phyloP scores from a whole-genome alignment of 805 yeast genomes.

The Suhomyces faveliae region DNA sequence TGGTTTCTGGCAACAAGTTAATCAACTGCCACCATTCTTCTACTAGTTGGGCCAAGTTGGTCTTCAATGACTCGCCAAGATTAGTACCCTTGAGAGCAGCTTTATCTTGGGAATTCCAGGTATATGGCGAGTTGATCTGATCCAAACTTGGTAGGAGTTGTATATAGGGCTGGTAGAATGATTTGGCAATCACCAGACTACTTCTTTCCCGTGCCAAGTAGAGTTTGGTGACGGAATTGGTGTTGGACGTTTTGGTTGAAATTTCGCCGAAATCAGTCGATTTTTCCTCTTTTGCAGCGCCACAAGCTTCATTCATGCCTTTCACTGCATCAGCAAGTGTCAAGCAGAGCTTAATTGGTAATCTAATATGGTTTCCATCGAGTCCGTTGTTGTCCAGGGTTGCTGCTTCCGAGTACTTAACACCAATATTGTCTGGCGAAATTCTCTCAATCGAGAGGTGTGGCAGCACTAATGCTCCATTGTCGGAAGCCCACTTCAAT shows the following conservation, averaged over 20 bases:
- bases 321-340: slow-evolving; percentile 10
- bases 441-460: slow-evolving; percentile 23
- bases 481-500: slow-evolving; percentile 29
- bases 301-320: background rate
- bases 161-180: slow-evolving; percentile 30
- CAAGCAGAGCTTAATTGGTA: slow-evolving; percentile 9
- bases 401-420: slow-evolving; percentile 11
- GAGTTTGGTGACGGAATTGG: slow-evolving; percentile 35
- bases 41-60: slow-evolving; percentile 44
- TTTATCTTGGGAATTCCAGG: slow-evolving; percentile 58
- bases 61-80: slow-evolving; percentile 52
- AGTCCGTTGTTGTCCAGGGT: background rate
- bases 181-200: slow-evolving; percentile 9
- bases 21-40: slow-evolving; percentile 60
- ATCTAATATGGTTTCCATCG: slow-evolving; percentile 7
- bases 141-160: slow-evolving; percentile 34
- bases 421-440: slow-evolving; percentile 26
- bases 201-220: slow-evolving; percentile 32
- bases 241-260: slow-evolving; percentile 18
- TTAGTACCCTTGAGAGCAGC: slow-evolving; percentile 65
- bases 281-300: too few relatives aligned
- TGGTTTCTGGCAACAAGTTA: slow-evolving; percentile 27
- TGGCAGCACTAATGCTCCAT: slow-evolving; percentile 30
- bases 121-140: slow-evolving; percentile 59
- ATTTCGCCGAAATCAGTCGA: slow-evolving; percentile 9